phyloP scores from a whole-genome alignment of 441 rosid species.

The Arabidopsis lyrata region DNA sequence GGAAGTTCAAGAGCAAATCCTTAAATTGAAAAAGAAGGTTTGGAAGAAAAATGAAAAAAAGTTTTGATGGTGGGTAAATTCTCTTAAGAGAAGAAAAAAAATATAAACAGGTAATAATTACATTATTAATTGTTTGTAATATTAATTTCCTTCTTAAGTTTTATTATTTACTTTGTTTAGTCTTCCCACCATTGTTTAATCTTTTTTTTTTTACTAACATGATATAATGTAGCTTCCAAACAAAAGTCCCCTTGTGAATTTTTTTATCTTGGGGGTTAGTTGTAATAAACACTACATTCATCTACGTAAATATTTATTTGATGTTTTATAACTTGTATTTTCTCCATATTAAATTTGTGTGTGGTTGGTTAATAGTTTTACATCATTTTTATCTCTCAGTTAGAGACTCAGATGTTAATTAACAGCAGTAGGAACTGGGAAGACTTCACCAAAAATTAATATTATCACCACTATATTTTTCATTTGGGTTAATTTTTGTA shows the following conservation, averaged over 20 bases:
- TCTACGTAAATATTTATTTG: background rate
- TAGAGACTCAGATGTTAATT: too few species aligned
- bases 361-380: background rate
- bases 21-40: conserved; percentile 33
- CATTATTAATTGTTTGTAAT: conserved; percentile 33
- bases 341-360: background rate
- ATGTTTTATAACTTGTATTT: background rate
- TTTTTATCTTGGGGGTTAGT: conserved; percentile 39
- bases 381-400: background rate
- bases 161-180: background rate
- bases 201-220: conserved; percentile 30
- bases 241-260: conserved; percentile 23
- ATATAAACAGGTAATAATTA: conserved; percentile 24
- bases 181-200: conserved; percentile 35
- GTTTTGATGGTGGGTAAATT: conserved; percentile 38
- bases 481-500: too few species aligned
- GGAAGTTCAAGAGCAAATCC: conserved; percentile 62
- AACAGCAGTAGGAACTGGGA: too few species aligned
- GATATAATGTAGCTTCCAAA: conserved; percentile 31
- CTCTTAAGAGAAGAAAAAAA: background rate
- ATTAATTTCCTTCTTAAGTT: conserved; percentile 31
- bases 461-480: too few species aligned
- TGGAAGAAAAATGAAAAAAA: conserved; percentile 21
- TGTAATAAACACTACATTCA: conserved; percentile 26
- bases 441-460: too few species aligned